Evolutionary conservation across 2,329 filamentous ascomycete genomes (phyloP), one percentile per base, ranked within the genome.

Genomic region (Botrytis tulipae): DNA sequence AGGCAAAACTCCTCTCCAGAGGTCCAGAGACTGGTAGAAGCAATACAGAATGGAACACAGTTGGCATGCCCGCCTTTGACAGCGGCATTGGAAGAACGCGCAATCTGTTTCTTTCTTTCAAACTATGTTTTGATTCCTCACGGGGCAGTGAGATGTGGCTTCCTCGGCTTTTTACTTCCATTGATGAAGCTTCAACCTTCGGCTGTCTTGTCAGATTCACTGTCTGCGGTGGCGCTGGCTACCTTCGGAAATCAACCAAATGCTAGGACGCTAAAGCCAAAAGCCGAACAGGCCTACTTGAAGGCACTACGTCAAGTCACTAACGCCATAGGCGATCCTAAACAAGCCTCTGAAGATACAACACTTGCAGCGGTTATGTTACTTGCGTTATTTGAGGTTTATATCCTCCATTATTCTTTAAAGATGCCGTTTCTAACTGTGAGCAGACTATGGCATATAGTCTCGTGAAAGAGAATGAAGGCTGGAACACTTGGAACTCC

Each of bases 91-190:
- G 71, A 72, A 46, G 71, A 72, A 48, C 71, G 71, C 35, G 71
- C 71, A 44, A 61, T 72, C 35, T 69, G 71, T 40, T 72, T 72
- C 42, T 69, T 72, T 25, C 54, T 72, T 51, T 44, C 71, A 9
- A 72, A 72, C n/a, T 72, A 72, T n/a, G 71, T 72, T 48, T 60
- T 72, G 25, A 60, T 69, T n/a, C 63, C 63, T 32, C 71, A 69
- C n/a, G 71, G 71, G 5, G 18, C 25, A 22, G 44, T 72, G 37
- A 69, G 20, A 61, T 42, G 29, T 40, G 71, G 71, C 25, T 72
- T 72, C 29, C 71, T 72, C 25, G 51, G 63, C 12, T 72, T 72
- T 37, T 42, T 72, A 51, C 62, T 72, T 35, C 71, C 71, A 25
- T 40, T 72, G 54, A 72, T 72, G 63, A 69, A 67, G 48, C 57